Evolutionary conservation across 805 yeast genomes (phyloP).

Genomic region (Cyberlindnera meyerae): DNA sequence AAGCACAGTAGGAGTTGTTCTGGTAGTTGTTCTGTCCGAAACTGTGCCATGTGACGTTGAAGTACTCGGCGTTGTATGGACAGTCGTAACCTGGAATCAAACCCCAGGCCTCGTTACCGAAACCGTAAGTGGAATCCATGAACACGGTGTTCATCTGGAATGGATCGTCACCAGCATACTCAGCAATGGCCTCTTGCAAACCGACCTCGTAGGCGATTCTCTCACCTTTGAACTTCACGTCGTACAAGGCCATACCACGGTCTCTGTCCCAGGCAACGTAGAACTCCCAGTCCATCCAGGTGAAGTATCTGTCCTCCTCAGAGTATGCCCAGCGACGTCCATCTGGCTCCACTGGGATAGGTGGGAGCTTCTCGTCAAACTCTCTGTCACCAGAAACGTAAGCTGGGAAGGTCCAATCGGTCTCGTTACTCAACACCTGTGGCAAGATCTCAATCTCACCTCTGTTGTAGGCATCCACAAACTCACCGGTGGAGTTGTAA

Average conservation of each 20-base stretch:
- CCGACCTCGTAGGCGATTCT: slow-evolving; percentile 26
- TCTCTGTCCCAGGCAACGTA: slow-evolving; percentile 26
- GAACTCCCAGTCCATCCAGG: slow-evolving; percentile 30
- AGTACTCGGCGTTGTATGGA: slow-evolving; percentile 27
- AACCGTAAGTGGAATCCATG: slow-evolving; percentile 25
- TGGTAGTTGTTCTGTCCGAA: slow-evolving; percentile 22
- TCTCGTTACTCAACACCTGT: slow-evolving; percentile 9
- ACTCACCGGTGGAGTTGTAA: slow-evolving; percentile 23
- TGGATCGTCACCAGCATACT: slow-evolving; percentile 29
- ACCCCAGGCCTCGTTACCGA: slow-evolving; percentile 28
- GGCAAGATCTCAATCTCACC: slow-evolving; percentile 19
- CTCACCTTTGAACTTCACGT: slow-evolving; percentile 28
- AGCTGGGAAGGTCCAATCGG: slow-evolving; percentile 12
- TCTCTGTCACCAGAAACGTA: slow-evolving; percentile 20
- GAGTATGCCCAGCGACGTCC: slow-evolving; percentile 27
- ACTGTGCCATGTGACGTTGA: slow-evolving; percentile 26
- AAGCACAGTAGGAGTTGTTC: slow-evolving; percentile 27
- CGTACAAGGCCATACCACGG: slow-evolving; percentile 23
- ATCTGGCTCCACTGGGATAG: slow-evolving; percentile 23
- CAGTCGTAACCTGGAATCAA: slow-evolving; percentile 28
- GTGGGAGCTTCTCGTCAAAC: slow-evolving; percentile 23
- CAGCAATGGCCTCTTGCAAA: slow-evolving; percentile 29
- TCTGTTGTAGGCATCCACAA: slow-evolving; percentile 21
- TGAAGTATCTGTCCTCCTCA: slow-evolving; percentile 26
- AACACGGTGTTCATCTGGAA: slow-evolving; percentile 25